A percentile compares a stretch with the other conserved stretches of the same genome.
These are phyloP conservation scores for Ceratobasidium sp. DNA, from an alignment of 1,284 basidiomycete genomes.

Conservation along the genomic window DNA sequence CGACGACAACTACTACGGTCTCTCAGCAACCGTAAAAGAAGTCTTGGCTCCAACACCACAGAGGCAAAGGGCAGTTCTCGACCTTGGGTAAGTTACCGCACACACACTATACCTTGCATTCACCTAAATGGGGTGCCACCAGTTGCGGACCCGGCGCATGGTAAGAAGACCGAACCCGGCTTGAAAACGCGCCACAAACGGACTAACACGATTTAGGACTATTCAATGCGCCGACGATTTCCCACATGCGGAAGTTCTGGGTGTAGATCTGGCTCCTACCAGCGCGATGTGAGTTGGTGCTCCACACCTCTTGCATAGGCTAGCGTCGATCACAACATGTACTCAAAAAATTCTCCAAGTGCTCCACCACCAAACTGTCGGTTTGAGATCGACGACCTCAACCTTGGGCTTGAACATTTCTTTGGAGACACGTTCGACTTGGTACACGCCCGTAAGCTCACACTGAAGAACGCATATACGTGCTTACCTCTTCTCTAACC, in stretches of 20 bases:
- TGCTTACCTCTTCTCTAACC: conserved; percentile 60
- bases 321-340: too few species aligned
- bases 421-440: conserved; percentile 77
- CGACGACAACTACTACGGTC: conserved; percentile 34
- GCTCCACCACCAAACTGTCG: conserved; percentile 37
- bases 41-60: conserved; percentile 29
- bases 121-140: too few species aligned
- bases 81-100: conserved; percentile 62
- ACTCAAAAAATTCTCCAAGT: conserved; percentile 46
- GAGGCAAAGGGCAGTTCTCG: conserved; percentile 69
- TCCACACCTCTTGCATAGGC: too few species aligned
- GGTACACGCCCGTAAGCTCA: conserved; percentile 75
- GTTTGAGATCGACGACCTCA: conserved; percentile 84
- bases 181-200: not conserved
- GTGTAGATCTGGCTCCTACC: conserved; percentile 82
- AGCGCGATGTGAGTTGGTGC: conserved; percentile 74
- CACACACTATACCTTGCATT: not conserved
- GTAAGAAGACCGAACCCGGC: too few species aligned
- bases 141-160: conserved; percentile 79
- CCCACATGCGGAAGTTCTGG: conserved; percentile 74
- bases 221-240: conserved; percentile 78
- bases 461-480: conserved; percentile 65
- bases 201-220: conserved; percentile 66
- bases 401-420: conserved; percentile 83
- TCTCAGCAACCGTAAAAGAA: conserved; percentile 58